Base-by-base conservation (phyloP, 192 early-diverging fungal species). In the Phycomyces nitens region DNA sequence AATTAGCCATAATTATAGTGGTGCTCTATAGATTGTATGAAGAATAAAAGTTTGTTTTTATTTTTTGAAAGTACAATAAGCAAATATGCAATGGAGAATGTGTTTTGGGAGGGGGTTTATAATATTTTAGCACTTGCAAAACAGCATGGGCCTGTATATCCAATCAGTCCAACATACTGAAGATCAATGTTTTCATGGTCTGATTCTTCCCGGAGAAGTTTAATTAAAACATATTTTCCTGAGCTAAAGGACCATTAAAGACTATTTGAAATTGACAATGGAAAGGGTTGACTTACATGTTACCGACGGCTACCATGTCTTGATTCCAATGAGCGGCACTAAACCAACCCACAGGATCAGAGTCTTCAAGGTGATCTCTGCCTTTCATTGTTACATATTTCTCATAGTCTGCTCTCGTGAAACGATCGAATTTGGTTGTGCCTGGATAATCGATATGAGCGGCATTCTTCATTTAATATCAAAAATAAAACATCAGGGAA, bases 151-250 rank as follows among this genome's bases (percentile, higher is more conserved):
- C 71, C 71, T 23, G 29, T 53, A 5, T 73, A 66, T 55, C 82
- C 82, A 51, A 83, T 71, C 16, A 83, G 34, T 0, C 82, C 82
- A 24, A 83, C 66, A 34, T 83, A 83, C 54, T 83, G 82, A 1
- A 83, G 64, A 56, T 83, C 82, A 72, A 83, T 83, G 65, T 83
- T 83, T 40, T 80, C 75, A 10, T 69, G 66, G 21, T 68, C 59
- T 42, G 68, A 61, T 20, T 71, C 63, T 1, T 77, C 68, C 20
- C 82, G 52, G 24, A 83, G 22, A 1, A 83, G 54, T 43, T 83
- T 83, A 62, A 83, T 75, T 5, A 80, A 40, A n/a, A 80, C 69
- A 43, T 71, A 83, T 29, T 76, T 76, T 15, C 82, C 82, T 29
- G 79, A 83, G 23, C 80, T 79, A 63, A 27, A 50, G 16, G 2